Conservation (phyloP, 1,284 basidiomycete genomes). For the Cutaneotrichosporon sp. region DNA sequence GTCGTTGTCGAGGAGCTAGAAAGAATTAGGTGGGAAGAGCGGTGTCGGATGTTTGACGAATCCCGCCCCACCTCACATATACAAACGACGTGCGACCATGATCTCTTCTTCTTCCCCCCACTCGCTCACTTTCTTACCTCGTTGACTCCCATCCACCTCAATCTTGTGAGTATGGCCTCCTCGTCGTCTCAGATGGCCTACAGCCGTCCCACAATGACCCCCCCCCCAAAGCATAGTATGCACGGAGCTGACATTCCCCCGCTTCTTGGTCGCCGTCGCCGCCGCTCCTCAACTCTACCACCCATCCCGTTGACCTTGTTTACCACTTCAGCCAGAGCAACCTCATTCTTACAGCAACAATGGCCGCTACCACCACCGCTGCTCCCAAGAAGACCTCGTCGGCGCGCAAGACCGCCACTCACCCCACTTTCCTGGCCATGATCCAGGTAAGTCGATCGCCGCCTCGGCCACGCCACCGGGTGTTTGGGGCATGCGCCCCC, state of each 20-base stretch:
- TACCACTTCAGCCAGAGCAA: neutral
- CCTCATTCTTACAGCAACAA: constrained; percentile 21
- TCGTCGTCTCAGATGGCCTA: neutral
- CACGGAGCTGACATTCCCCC: constrained; percentile 8
- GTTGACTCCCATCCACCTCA: neutral
- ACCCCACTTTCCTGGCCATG: constrained; percentile 50
- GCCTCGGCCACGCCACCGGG: neutral
- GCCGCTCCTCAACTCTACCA: neutral
- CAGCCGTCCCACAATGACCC: neutral
- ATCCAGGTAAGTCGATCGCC: constrained; percentile 47
- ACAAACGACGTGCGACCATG: neutral
- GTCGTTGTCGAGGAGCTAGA: neutral
- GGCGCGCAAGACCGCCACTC: constrained; percentile 36
- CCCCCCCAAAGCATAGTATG: neutral
- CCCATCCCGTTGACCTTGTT: neutral
- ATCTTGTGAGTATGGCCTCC: neutral
- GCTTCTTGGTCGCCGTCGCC: constrained; percentile 3
- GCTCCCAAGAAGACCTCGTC: constrained; percentile 40
- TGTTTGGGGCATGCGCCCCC: neutral
- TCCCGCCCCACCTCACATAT: neutral
- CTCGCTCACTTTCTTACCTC: neutral
- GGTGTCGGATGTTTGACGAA: neutral
- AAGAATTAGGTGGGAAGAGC: neutral
- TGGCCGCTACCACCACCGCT: constrained; percentile 37
- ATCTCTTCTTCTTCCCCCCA: constrained; percentile 10